phyloP scores from a whole-genome alignment of 2,329 filamentous ascomycete genomes.

The Paraconiothyrium sp. region DNA sequence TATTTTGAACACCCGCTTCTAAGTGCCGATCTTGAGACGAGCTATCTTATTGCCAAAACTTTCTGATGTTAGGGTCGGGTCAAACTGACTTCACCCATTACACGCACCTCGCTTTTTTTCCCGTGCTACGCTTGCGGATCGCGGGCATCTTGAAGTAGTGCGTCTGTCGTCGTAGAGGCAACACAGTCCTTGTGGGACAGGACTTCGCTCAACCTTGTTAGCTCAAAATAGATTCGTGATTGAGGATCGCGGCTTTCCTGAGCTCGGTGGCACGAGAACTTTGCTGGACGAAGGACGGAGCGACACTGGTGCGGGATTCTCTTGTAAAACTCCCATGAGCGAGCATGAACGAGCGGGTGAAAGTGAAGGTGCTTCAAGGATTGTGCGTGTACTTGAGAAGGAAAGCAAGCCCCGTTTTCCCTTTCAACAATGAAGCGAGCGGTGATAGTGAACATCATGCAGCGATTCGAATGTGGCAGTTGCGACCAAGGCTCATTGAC shows the following conservation, averaged over 20 bases:
- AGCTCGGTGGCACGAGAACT: background rate
- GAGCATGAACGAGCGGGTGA: background rate
- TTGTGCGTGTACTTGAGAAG: too few species aligned
- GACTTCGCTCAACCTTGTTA: background rate
- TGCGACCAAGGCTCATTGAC: too few species aligned
- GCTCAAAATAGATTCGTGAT: background rate
- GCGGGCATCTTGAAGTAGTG: background rate
- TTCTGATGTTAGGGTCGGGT: background rate
- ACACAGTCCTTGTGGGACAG: too few species aligned
- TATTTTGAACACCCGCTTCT: slow-evolving; percentile 23
- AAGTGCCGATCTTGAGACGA: slow-evolving; percentile 13
- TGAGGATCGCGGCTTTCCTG: background rate
- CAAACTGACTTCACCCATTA: background rate
- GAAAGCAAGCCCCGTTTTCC: too few species aligned
- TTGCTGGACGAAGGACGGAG: background rate
- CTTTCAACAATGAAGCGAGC: background rate
- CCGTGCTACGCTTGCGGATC: background rate
- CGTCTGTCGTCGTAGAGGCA: too few species aligned
- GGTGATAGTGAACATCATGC: background rate
- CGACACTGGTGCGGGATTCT: background rate
- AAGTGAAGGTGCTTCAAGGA: background rate
- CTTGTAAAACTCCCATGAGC: background rate
- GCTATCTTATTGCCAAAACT: slow-evolving; percentile 10
- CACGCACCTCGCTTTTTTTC: background rate
- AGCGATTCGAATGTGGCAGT: too few species aligned